These are phyloP conservation scores for Phytophthora crassamura DNA, from an alignment of 352 stramenopile species.

Conservation along the genomic window DNA sequence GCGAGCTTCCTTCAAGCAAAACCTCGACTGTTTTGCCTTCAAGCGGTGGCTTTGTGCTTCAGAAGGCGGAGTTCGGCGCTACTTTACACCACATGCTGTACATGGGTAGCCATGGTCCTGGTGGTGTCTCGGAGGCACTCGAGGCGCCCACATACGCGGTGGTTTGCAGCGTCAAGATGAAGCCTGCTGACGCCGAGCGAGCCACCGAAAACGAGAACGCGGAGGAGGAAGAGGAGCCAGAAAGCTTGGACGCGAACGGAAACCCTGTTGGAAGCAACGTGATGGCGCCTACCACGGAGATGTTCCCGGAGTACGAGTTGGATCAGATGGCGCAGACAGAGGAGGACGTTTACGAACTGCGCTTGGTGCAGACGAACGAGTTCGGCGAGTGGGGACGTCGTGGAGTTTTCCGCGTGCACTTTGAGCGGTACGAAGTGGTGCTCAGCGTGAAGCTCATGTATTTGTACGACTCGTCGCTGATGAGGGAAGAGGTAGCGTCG, in stretches of 20 bases:
- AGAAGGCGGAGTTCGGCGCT: conserved; percentile 77
- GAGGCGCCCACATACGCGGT: conserved; percentile 83
- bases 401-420: conserved; percentile 84
- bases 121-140: conserved; percentile 80
- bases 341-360: conserved; percentile 87
- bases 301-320: conserved; percentile 74
- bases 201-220: conserved; percentile 68
- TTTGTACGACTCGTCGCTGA: conserved; percentile 80
- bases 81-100: conserved; percentile 88
- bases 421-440: conserved; percentile 87
- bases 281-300: conserved; percentile 80
- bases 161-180: conserved; percentile 70
- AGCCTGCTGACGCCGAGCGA: conserved; percentile 60
- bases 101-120: conserved; percentile 73
- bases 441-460: conserved; percentile 90
- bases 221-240: conserved; percentile 56
- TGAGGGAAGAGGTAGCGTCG: conserved; percentile 77
- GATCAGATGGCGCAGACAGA: conserved; percentile 74
- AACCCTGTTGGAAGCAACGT: conserved; percentile 65
- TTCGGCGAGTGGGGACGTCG: conserved; percentile 76
- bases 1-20: conserved; percentile 79
- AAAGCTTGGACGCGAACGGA: conserved; percentile 51
- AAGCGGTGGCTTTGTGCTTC: conserved; percentile 78
- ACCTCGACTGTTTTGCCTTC: conserved; percentile 74
- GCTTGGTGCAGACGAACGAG: conserved; percentile 80